phyloP scores from a whole-genome alignment of 148 eudicot genomes.

The Rhododendron molle region DNA sequence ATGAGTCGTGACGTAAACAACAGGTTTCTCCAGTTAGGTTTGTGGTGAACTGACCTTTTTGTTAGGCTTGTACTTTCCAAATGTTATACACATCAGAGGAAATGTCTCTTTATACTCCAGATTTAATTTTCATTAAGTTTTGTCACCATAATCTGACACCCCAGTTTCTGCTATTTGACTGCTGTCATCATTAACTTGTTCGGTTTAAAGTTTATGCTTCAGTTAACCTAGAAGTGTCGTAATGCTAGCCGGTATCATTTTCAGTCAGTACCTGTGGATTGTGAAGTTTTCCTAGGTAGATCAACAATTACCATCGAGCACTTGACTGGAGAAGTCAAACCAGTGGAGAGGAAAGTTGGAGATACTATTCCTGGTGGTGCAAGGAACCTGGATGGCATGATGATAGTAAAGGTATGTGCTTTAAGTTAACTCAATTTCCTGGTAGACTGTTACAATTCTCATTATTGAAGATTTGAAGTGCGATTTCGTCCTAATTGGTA shows the following conservation, averaged over 20 bases:
- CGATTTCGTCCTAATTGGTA: background rate
- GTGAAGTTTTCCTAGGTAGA: slow-evolving; percentile 87
- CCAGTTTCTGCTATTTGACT: background rate
- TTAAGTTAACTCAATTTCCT: background rate
- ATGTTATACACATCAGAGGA: background rate
- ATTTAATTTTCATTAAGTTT: background rate
- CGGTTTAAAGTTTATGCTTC: background rate
- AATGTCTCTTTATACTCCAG: background rate
- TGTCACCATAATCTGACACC: background rate
- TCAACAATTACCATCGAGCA: slow-evolving; percentile 95
- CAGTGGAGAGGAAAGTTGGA: slow-evolving; percentile 66
- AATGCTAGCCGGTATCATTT: slow-evolving; percentile 18
- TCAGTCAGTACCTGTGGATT: slow-evolving; percentile 98
- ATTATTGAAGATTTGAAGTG: background rate
- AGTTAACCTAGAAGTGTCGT: background rate
- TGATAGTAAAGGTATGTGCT: slow-evolving; percentile 69
- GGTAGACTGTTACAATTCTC: background rate
- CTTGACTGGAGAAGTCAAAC: slow-evolving; percentile 96
- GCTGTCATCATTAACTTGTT: background rate
- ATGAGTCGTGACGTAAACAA: background rate
- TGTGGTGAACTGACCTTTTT: background rate
- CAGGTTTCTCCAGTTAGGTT: background rate
- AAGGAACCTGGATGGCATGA: slow-evolving; percentile 95
- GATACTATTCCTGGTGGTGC: slow-evolving; percentile 98
- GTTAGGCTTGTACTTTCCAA: background rate